A percentile compares a stretch with the other conserved stretches of the same genome.
Conservation (phyloP, 495 filamentous ascomycete species). For the Annulohypoxylon stygium region DNA sequence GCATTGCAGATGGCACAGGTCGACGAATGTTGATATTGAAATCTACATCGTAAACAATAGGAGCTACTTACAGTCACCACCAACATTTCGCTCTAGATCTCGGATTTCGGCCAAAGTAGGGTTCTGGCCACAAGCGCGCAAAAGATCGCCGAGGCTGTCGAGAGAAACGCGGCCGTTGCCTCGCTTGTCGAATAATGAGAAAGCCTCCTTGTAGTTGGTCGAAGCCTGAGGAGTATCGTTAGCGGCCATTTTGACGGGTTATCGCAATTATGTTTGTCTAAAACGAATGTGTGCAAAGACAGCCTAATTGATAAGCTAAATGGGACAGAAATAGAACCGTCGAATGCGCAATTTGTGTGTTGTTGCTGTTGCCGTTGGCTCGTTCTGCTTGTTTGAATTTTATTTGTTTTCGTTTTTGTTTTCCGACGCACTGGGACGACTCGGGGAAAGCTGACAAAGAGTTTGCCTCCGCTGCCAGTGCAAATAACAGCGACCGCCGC, state of each 20-base stretch:
- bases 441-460: slow-evolving; percentile 29
- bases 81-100: slow-evolving; percentile 88
- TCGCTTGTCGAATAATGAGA: slow-evolving; percentile 98
- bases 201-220: slow-evolving; percentile 99
- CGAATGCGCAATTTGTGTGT: slow-evolving; percentile 3
- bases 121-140: slow-evolving; percentile 97
- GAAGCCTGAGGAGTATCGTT: slow-evolving; percentile 79
- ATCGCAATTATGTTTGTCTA: slow-evolving; percentile 3
- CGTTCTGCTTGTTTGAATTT: slow-evolving; percentile 14
- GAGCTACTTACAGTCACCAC: slow-evolving; percentile 84
- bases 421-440: slow-evolving; percentile 16
- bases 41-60: slow-evolving; percentile 20
- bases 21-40: neutral
- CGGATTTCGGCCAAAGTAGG: slow-evolving; percentile 91
- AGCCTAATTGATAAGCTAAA: slow-evolving; percentile 2
- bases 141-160: slow-evolving; percentile 89
- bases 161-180: slow-evolving; percentile 89
- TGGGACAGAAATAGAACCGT: neutral
- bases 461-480: slow-evolving; percentile 23
- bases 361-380: neutral
- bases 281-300: slow-evolving; percentile 6
- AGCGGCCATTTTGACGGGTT: slow-evolving; percentile 58
- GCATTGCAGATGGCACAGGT: neutral
- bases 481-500: slow-evolving; percentile 17
- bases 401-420: slow-evolving; percentile 36